These are phyloP conservation scores for Mycocentrospora acerina DNA, from an alignment of 2,329 filamentous ascomycete genomes.

Conservation along the genomic window DNA sequence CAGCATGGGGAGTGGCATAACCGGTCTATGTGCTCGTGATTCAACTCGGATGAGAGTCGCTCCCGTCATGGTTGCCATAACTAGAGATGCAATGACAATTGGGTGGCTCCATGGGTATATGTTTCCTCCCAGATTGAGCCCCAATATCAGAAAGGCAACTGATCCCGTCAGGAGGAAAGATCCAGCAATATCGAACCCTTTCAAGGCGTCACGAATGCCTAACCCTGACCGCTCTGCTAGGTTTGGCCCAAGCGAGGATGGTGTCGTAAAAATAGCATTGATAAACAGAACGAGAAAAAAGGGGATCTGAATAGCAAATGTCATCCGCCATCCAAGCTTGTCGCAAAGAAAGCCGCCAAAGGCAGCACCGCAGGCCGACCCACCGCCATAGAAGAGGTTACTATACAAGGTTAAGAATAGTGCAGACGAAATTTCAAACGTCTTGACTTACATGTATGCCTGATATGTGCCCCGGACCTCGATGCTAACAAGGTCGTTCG, in stretches of 20 bases:
- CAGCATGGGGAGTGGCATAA: slow-evolving; percentile 54
- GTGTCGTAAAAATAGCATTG: slow-evolving; percentile 47
- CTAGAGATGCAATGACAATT: slow-evolving; percentile 51
- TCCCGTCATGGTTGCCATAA: slow-evolving; percentile 43
- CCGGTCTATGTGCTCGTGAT: slow-evolving; percentile 40
- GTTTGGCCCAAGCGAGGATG: slow-evolving; percentile 49
- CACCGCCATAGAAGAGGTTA: slow-evolving; percentile 61
- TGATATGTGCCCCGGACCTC: slow-evolving; percentile 73
- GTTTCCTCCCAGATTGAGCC: slow-evolving; percentile 56
- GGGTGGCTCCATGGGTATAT: slow-evolving; percentile 54
- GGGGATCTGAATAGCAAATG: slow-evolving; percentile 59
- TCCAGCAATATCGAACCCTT: slow-evolving; percentile 53
- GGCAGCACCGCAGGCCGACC: slow-evolving; percentile 60
- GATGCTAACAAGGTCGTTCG: slow-evolving; percentile 73
- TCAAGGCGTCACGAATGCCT: slow-evolving; percentile 46
- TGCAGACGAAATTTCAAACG: no score
- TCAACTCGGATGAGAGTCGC: slow-evolving; percentile 48
- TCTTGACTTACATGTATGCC: slow-evolving; percentile 48
- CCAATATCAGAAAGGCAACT: slow-evolving; percentile 53
- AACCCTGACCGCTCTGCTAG: slow-evolving; percentile 44
- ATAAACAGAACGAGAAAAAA: slow-evolving; percentile 49
- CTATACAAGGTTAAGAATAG: slow-evolving; percentile 36
- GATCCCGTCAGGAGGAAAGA: slow-evolving; percentile 50
- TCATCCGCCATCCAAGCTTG: slow-evolving; percentile 71
- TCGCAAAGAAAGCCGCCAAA: slow-evolving; percentile 71